A percentile compares a stretch with the other conserved stretches of the same genome.
These are phyloP conservation scores for Elymus sibiricus DNA, from an alignment of 176 grass and related monocot species.

Conservation along the genomic window DNA sequence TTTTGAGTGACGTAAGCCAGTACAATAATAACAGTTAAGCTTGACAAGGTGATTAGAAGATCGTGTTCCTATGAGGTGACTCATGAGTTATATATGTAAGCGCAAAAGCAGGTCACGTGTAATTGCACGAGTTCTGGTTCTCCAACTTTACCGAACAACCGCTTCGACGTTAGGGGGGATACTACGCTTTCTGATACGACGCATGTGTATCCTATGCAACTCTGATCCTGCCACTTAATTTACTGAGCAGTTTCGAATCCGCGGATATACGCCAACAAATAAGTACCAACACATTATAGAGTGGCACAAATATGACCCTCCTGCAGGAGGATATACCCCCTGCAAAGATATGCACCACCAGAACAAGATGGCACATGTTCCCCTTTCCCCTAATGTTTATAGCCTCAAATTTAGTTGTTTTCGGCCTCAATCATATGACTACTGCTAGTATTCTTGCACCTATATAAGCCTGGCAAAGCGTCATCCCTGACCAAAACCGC, in stretches of 20 bases:
- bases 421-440: constrained; percentile 11
- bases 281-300: background rate
- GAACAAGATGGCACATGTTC: background rate
- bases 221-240: background rate
- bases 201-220: too few relatives aligned
- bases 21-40: background rate
- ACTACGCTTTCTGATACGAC: background rate
- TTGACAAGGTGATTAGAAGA: background rate
- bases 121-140: background rate
- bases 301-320: background rate
- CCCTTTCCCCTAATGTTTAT: background rate
- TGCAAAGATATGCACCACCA: background rate
- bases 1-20: background rate
- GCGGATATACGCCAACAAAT: background rate
- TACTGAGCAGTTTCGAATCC: background rate
- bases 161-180: background rate
- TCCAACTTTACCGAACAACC: background rate
- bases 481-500: background rate
- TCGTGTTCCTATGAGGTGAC: background rate
- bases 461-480: too few relatives aligned
- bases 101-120: background rate
- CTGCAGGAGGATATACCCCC: background rate
- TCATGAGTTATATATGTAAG: background rate
- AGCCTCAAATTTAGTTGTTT: background rate
- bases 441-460: background rate